Conservation (phyloP, 768 basidiomycete species). For the Suillus alpinus region DNA sequence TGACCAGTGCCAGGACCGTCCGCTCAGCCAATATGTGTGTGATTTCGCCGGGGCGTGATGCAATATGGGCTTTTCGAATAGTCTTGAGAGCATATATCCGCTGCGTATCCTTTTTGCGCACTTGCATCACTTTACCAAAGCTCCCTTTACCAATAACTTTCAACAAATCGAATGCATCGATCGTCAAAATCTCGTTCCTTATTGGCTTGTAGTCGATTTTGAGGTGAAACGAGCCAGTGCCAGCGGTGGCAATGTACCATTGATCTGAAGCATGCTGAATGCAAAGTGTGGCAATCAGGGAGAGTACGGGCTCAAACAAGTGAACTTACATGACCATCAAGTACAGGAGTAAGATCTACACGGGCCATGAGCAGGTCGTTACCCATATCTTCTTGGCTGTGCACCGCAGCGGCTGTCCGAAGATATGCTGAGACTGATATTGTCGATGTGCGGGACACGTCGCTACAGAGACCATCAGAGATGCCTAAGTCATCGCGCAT, state of each 20-base stretch:
- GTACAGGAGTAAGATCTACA: constrained; percentile 80
- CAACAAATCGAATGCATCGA: constrained; percentile 94
- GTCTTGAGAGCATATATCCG: constrained; percentile 98
- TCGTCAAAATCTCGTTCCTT: constrained; percentile 82
- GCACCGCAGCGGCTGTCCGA: constrained; percentile 68
- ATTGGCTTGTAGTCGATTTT: constrained; percentile 92
- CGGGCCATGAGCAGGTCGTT: constrained; percentile 95
- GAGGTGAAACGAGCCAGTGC: constrained; percentile 90
- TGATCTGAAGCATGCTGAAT: constrained; percentile 80
- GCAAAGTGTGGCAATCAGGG: constrained; percentile 12
- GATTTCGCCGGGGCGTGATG: constrained; percentile 93
- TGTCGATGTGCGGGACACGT: constrained; percentile 92
- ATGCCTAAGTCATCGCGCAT: not conserved
- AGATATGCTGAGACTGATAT: constrained; percentile 91
- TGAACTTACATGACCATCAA: constrained; percentile 69
- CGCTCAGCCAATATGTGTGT: constrained; percentile 97
- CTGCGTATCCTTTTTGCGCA: constrained; percentile 96
- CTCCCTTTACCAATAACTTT: constrained; percentile 98
- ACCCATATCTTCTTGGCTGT: constrained; percentile 91
- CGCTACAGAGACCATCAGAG: constrained; percentile 48
- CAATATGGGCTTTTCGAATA: constrained; percentile 97
- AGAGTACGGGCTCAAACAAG: constrained; percentile 1
- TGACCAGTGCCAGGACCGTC: constrained; percentile 94
- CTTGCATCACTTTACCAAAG: constrained; percentile 99
- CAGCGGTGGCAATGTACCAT: constrained; percentile 83